Evolutionary conservation across 192 early-diverging fungal genomes (phyloP), one percentile per base, ranked within the genome.

Genomic region (Chytriomyces sp.): DNA sequence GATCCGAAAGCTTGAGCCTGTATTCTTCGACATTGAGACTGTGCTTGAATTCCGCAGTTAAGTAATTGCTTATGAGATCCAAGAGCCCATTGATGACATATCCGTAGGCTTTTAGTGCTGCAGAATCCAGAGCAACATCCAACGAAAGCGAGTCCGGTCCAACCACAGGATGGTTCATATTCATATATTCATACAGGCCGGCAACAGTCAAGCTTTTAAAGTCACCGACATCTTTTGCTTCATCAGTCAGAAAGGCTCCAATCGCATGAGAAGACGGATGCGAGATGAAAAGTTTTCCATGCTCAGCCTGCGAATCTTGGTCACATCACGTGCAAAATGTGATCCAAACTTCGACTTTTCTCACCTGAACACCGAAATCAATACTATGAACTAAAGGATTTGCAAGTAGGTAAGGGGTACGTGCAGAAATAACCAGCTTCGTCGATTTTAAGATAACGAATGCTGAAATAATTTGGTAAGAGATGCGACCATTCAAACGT

Each of bases 31-130:
- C 71, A 0, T 83, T 88, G 1, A 84, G 75, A 76, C 89, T 88
- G 58, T 89, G 81, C 6, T 82, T 58, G 60, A 78, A 84, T 4
- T 81, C 74, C 25, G 91, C 91, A 8, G 44, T n/a, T 40, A 89
- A 77, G 70, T 93, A 93, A 52, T 93, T 93, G 38, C 88, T 86
- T 53, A 85, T 86, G 12, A 93, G 58, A 28, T 88, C 86, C 17
- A 93, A 75, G 6, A 92, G 68, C 52, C 89, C 88, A 19, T 87
- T 82, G 10, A 92, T 80, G 25, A 91, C 68, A 52, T 86, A 86
- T 6, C 91, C 92, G 74, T 87, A 90, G 3, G 90, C 34, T 56
- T 87, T 91, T n/a, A 89, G 61, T 36, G 75, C 80, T 0, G 84
- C 85, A 14, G 84, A 77, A 38, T 84, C 78, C 3, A 81, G 30